phyloP scores from a whole-genome alignment of 2,329 filamentous ascomycete species.

The Chalaropsis ovoidea region DNA sequence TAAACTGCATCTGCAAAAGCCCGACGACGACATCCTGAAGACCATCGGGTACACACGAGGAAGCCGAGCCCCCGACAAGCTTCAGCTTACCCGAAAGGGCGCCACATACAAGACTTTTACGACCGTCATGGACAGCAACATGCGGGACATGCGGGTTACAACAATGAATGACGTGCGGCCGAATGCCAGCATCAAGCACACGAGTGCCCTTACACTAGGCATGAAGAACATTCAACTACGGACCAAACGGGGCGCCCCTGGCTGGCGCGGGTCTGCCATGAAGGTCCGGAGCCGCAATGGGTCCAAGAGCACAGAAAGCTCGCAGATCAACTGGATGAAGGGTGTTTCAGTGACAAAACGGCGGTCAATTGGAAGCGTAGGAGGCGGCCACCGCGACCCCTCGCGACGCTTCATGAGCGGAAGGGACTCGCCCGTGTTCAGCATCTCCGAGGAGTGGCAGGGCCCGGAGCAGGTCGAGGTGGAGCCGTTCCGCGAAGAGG shows the following conservation, averaged over 20 bases:
- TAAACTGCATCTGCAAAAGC: slow-evolving; percentile 65
- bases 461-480: slow-evolving; percentile 37
- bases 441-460: slow-evolving; percentile 45
- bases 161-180: slow-evolving; percentile 54
- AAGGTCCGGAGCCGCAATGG: slow-evolving; percentile 41
- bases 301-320: slow-evolving; percentile 38
- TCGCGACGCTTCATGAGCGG: slow-evolving; percentile 41
- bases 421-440: slow-evolving; percentile 41
- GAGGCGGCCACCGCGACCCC: slow-evolving; percentile 15
- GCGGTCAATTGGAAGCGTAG: slow-evolving; percentile 31
- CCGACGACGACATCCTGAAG: slow-evolving; percentile 54
- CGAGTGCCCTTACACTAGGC: slow-evolving; percentile 37
- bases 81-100: slow-evolving; percentile 70
- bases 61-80: slow-evolving; percentile 49
- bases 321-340: slow-evolving; percentile 60
- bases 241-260: slow-evolving; percentile 33
- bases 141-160: slow-evolving; percentile 47
- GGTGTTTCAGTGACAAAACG: slow-evolving; percentile 44
- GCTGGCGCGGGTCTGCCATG: slow-evolving; percentile 50
- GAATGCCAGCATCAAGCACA: slow-evolving; percentile 35
- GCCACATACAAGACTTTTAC: slow-evolving; percentile 79
- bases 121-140: slow-evolving; percentile 52
- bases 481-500: slow-evolving; percentile 55
- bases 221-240: slow-evolving; percentile 39
- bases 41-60: slow-evolving; percentile 66